phyloP scores from a whole-genome alignment of 495 filamentous ascomycete genomes.

The Xylaria palmicola region DNA sequence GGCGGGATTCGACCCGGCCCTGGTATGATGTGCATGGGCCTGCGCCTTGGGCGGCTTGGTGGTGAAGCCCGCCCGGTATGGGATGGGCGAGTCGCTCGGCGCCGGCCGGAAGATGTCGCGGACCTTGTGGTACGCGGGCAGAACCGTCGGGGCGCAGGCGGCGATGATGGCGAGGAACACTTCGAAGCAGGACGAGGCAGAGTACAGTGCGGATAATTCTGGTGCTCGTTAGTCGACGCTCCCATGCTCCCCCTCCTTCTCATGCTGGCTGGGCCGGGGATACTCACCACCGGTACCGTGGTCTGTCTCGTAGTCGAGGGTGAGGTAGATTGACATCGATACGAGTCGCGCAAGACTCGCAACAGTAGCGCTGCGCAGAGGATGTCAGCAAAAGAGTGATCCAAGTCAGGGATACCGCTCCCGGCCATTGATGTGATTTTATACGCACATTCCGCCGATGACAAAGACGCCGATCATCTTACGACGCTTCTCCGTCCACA shows the following conservation, averaged over 20 bases:
- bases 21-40: background rate
- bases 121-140: constrained; percentile 3
- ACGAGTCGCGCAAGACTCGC: constrained; percentile 7
- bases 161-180: constrained; percentile 13
- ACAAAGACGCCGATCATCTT: constrained; percentile 6
- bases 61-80: constrained; percentile 2
- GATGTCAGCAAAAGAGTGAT: background rate
- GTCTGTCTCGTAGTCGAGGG: background rate
- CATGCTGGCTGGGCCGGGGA: background rate
- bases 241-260: too few species aligned
- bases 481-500: constrained; percentile 21
- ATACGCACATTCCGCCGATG: constrained; percentile 15
- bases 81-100: background rate
- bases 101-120: background rate
- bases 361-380: background rate
- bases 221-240: background rate
- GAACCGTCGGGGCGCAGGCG: constrained; percentile 9
- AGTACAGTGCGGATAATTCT: constrained; percentile 1
- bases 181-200: constrained; percentile 8
- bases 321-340: constrained; percentile 1
- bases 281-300: constrained; percentile 10
- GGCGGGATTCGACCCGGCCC: background rate
- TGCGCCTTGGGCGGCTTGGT: background rate
- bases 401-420: background rate
- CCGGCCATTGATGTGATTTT: background rate